Evolutionary conservation across 768 basidiomycete species (phyloP), one percentile per base, ranked within the genome.

Genomic region (Hysterangium stoloniferum): DNA sequence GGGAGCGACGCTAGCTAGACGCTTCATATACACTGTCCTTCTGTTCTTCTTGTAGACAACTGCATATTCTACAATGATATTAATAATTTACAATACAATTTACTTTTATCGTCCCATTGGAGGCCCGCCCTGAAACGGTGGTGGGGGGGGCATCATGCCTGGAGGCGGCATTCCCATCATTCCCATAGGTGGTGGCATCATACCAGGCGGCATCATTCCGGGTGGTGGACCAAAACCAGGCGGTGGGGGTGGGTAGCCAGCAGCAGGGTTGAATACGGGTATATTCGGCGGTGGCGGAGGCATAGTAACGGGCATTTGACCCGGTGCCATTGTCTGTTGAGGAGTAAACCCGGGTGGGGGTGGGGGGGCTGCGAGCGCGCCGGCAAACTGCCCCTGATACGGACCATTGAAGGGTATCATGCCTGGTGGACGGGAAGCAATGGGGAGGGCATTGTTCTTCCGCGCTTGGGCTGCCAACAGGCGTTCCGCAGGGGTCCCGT

Each of bases 401-500:
- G 80, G 83, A 13, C 80, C 84, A 58, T 81, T 80, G 60, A 77
- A 88, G 1, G 36, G 19, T 19, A 45, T 56, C 45, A 56, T 34
- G 0, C 84, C 78, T 6, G 86, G 85, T 1, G 88, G 86, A 1
- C 88, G 79, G 11, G 82, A 76, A 43, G 77, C 74, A 52, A 86
- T 79, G 4, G 90, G 90, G 4, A 93, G 71, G 2, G 89, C 90
- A 57, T 94, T 93, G 68, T 95, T 93, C 69, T 95, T 96, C 57
- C 90, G 79, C 41, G 95, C 96, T 66, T 98, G 94, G 2, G 92
- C 82, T 2, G 94, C 93, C 58, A 99, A 79, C 29, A 97, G 79
- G 52, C 96, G 83, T 69, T 99, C 96, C n/a, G 96, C 94, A 13
- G 86, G 75, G 9, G 95, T 96, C 25, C 96, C 96, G 61, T 98